Base-by-base conservation (phyloP, 1,139 yeast species). In the Keqinozyma sinolaborantium region DNA sequence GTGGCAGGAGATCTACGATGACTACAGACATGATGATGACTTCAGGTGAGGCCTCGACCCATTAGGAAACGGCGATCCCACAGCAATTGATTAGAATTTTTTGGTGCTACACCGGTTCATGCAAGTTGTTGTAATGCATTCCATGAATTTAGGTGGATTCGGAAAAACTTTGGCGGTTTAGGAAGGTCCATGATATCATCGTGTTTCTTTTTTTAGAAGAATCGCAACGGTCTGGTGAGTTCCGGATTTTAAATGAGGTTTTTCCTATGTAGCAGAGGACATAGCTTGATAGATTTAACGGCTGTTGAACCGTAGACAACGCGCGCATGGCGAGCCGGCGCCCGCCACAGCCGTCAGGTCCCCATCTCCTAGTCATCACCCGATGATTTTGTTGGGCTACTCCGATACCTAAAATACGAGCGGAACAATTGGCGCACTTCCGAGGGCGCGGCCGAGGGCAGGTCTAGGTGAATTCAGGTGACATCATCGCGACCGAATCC, bases 1-100 rank as follows among this genome's bases (percentile, higher is more conserved):
- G 25, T 56, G 62, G 52, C 69, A 65, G 40, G 70, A 65, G 32
- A 57, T 61, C 25, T 66, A 50, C 37, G 70, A 64, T 32, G 73
- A 64, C 38, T 66, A 66, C 41, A 56, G 63, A 40, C 54, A 64
- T 41, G 69, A 66, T 38, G 72, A 66, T 38, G 70, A 64, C 41
- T 48, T 36, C 26, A 45, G 41, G 32, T 52, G 35, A 35, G 12
- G 2, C 25, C n/a, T n/a, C n/a, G n/a, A n/a, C n/a, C n/a, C n/a
- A 30, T 9, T 15, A 6, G 10, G 20, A 29, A n/a, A 19, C 23
- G 10, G 10, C 23, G 10, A 19, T 9, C 23, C 10, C 9, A 9
- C 9, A 19, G 10, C 10, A 19, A 9, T 19, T 9, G 10, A 19
- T 19, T 9, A n/a, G n/a, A n/a, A n/a, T n/a, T n/a, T n/a, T n/a